Base-by-base conservation (phyloP, 495 filamentous ascomycete species). In the Trichoderma virens region DNA sequence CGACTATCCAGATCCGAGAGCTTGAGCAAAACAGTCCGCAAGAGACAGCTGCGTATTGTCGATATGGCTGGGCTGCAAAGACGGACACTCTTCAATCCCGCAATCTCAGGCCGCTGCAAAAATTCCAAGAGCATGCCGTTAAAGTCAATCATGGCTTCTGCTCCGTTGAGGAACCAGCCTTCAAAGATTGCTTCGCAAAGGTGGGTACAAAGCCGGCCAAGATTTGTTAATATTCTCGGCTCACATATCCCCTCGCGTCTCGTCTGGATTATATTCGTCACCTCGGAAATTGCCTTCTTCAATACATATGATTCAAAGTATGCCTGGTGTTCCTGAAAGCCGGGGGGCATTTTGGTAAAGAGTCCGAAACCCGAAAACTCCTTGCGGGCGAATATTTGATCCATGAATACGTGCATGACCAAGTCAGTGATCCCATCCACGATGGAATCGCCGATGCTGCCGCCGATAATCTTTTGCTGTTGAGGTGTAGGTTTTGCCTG, bases 301-400 rank as follows among this genome's bases (percentile, higher is more conserved):
- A 97, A 79, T 14, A 98, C 73, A 75, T 93, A 97, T 0, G 95
- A 95, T 72, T 93, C 90, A 69, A 98, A 97, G 71, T 90, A 93
- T 5, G 92, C 92, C 67, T 96, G 92, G 67, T 97, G 90, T 69
- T 97, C 93, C 69, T 91, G 83, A 70, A 93, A 96, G 2, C 93
- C 92, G 5, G 94, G 89, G 2, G 94, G 94, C 2, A 92, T 85
- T 71, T 94, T 96, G n/a, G 90, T 76, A 69, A 90, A 94, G 31
- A 98, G 75, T 0, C 90, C 90, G 62, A 98, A 88, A 2, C 95
- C 93, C 2, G 89, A 80, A 69, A 97, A 98, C 31, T 98, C 92
- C 72, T 96, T 93, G 35, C 90, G 86, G 38, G 82, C 80, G 45
- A 96, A 79, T 0, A 98, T 73, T 66, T 96, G 90, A 70, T 96